Evolutionary conservation across 352 stramenopile species (phyloP).

Genomic region (Thalassiosira allenii): DNA sequence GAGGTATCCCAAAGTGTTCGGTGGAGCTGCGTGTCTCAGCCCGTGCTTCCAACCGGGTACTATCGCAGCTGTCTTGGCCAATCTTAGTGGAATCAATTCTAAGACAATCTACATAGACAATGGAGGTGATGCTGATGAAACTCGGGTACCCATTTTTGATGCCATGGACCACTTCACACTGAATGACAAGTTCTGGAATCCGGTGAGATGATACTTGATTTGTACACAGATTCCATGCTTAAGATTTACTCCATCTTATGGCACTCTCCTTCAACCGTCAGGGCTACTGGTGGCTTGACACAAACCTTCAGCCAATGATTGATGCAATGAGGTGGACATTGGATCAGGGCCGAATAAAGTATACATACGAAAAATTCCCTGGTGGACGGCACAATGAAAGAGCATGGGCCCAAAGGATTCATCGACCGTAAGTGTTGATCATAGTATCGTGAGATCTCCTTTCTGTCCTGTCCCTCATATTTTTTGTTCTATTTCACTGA

Average conservation of each 20-base stretch:
- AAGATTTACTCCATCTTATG: too few relatives aligned
- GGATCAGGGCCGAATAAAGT: conserved; percentile 41
- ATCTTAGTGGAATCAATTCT: conserved; percentile 31
- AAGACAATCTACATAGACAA: conserved; percentile 78
- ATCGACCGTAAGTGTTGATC: conserved; percentile 56
- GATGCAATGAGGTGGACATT: conserved; percentile 62
- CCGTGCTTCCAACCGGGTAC: conserved; percentile 69
- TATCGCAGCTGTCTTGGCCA: conserved; percentile 55
- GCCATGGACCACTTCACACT: conserved; percentile 72
- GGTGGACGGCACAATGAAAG: conserved; percentile 76
- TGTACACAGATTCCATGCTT: too few relatives aligned
- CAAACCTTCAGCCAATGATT: conserved; percentile 63
- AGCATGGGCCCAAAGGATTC: conserved; percentile 70
- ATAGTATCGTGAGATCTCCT: not conserved
- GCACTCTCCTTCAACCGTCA: too few relatives aligned
- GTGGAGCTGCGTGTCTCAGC: conserved; percentile 66
- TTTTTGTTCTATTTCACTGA: not conserved
- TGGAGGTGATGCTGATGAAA: conserved; percentile 71
- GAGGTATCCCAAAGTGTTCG: conserved; percentile 70
- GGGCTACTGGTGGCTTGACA: conserved; percentile 78
- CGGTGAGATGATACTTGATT: conserved; percentile 31
- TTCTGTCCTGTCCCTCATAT: not conserved
- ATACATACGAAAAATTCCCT: conserved; percentile 62
- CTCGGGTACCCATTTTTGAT: conserved; percentile 66
- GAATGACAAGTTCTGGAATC: conserved; percentile 72